A percentile compares a stretch with the other conserved stretches of the same genome.
These are phyloP conservation scores for Rhodotorula sp. DNA, from an alignment of 1,284 basidiomycete genomes.

Conservation along the genomic window DNA sequence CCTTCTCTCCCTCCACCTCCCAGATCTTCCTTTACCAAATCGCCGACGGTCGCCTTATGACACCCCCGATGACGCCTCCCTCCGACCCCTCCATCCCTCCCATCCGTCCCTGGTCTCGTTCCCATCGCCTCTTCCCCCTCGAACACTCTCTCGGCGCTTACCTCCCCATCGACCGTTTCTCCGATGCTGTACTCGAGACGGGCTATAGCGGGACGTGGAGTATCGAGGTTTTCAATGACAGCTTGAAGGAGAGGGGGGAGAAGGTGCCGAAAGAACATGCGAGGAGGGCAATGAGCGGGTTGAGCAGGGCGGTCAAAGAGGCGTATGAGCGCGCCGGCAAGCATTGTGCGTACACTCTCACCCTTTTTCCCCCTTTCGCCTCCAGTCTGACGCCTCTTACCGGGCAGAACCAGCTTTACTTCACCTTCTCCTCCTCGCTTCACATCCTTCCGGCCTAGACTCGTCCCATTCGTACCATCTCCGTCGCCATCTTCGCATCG, in stretches of 20 bases:
- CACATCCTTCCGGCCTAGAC: neutral
- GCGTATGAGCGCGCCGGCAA: constrained; percentile 19
- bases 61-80: constrained; percentile 44
- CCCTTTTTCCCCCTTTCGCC: neutral
- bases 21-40: constrained; percentile 51
- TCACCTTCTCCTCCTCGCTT: too few species aligned
- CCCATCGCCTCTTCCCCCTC: constrained; percentile 49
- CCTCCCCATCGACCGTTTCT: constrained; percentile 48
- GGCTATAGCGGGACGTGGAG: constrained; percentile 50
- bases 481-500: too few species aligned
- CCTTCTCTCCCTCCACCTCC: neutral
- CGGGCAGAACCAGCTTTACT: too few species aligned
- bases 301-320: constrained; percentile 20
- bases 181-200: constrained; percentile 45
- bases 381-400: neutral
- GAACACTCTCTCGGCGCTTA: constrained; percentile 48
- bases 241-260: constrained; percentile 36
- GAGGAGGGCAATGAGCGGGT: constrained; percentile 38
- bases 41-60: constrained; percentile 47
- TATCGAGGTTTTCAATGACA: constrained; percentile 51
- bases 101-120: constrained; percentile 50
- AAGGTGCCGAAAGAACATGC: constrained; percentile 46
- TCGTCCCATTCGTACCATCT: neutral
- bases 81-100: constrained; percentile 46
- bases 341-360: neutral